phyloP scores from a whole-genome alignment of 1,139 yeast species.

The Suhomyces chickasaworum region DNA sequence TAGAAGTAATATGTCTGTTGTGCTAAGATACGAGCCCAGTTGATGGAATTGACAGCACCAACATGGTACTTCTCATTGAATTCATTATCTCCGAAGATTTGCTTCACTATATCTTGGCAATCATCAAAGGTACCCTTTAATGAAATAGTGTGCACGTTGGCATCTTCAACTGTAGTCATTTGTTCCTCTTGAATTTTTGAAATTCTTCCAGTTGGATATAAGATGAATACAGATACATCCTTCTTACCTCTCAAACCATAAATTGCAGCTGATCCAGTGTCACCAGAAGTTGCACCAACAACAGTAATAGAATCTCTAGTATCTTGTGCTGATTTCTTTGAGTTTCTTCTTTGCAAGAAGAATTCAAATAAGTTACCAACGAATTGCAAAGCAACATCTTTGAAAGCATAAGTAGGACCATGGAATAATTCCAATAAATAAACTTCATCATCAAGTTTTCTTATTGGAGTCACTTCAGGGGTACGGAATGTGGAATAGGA shows the following conservation, averaged over 20 bases:
- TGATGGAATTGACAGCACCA: conserved; percentile 97
- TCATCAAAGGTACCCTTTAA: conserved; percentile 97
- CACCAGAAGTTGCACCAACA: conserved; percentile 99
- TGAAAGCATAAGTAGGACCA: conserved; percentile 98
- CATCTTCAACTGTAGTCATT: conserved; percentile 96
- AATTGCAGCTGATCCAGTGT: conserved; percentile 98
- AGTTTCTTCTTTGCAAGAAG: conserved; percentile 78
- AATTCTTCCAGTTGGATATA: conserved; percentile 96
- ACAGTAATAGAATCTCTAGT: conserved; percentile 85
- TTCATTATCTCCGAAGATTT: conserved; percentile 83
- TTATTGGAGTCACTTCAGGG: conserved; percentile 83
- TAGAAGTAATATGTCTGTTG: conserved; percentile 96
- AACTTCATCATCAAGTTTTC: conserved; percentile 56
- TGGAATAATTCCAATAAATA: conserved; percentile 91
- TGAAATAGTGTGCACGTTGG: conserved; percentile 90
- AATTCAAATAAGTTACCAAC: conserved; percentile 95
- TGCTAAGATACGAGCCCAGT: conserved; percentile 98
- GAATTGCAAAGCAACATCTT: conserved; percentile 96
- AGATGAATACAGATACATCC: conserved; percentile 92
- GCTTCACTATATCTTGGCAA: conserved; percentile 95
- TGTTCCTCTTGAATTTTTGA: conserved; percentile 98
- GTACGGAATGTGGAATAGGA: conserved; percentile 91
- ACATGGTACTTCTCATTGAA: conserved; percentile 89
- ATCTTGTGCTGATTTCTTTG: conserved; percentile 55
- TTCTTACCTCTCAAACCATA: conserved; percentile 96